Evolutionary conservation across 345 rosid species (phyloP).

Genomic region (Arabidopsis suecica): DNA sequence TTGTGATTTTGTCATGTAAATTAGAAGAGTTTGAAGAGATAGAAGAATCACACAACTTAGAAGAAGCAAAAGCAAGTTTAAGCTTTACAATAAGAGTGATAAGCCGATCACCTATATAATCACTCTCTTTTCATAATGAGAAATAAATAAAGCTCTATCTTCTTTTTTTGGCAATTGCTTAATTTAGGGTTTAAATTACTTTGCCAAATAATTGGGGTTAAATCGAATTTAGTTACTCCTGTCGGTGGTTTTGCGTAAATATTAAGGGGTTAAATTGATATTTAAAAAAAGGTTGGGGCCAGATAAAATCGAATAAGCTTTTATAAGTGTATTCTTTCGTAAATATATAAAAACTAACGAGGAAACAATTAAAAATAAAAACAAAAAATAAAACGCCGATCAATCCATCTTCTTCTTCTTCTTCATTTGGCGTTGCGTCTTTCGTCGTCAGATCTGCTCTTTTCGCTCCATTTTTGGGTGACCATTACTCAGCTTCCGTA

Average conservation of each 20-base stretch:
- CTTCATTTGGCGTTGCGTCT: constrained; percentile 32
- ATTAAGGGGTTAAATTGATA: not conserved
- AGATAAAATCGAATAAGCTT: not conserved
- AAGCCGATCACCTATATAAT: not conserved
- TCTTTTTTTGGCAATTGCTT: not conserved
- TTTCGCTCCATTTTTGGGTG: constrained; percentile 16
- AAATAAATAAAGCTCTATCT: constrained; percentile 5
- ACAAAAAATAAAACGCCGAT: constrained; percentile 27
- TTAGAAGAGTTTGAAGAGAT: constrained; percentile 9
- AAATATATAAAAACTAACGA: constrained; percentile 10
- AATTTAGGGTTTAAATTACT: not conserved
- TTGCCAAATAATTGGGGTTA: not conserved
- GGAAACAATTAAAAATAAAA: not conserved
- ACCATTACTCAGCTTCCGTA: constrained; percentile 32
- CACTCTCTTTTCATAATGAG: not conserved
- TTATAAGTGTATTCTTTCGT: not conserved
- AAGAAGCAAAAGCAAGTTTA: constrained; percentile 22
- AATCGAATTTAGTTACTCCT: not conserved
- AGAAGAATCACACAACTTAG: not conserved
- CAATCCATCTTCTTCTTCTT: not conserved
- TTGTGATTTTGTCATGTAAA: constrained; percentile 33
- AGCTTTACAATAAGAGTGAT: constrained; percentile 30
- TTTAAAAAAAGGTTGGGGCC: not conserved
- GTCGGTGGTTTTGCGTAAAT: not conserved
- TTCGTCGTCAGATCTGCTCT: constrained; percentile 40